phyloP scores from a whole-genome alignment of 495 filamentous ascomycete species.

The Cairneyella variabilis region DNA sequence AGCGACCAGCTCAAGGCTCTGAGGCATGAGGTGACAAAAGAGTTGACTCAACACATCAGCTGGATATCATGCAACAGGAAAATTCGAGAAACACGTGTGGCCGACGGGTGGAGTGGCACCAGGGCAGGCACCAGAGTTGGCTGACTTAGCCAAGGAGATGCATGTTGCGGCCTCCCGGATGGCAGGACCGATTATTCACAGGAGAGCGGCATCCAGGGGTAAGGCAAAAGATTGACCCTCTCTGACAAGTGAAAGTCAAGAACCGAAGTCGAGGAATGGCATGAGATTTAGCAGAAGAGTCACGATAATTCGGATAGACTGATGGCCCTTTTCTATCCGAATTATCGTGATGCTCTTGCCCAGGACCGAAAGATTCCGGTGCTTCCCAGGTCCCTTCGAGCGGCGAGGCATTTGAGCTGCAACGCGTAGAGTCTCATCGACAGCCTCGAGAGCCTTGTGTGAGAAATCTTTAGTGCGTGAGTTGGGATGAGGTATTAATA shows the following conservation, averaged over 20 bases:
- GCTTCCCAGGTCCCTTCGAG: not conserved
- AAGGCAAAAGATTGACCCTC: not conserved
- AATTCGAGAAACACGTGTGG: conserved; percentile 18
- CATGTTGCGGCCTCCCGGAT: no score
- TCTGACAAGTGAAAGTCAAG: no score
- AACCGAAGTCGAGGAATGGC: not conserved
- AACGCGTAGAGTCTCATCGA: no score
- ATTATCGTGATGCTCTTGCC: conserved; percentile 12
- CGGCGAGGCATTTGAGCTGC: not conserved
- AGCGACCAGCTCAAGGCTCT: not conserved
- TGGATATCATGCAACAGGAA: conserved; percentile 8
- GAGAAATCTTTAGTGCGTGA: no score
- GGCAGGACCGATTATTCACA: no score
- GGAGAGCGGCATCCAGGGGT: no score
- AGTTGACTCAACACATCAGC: conserved; percentile 2
- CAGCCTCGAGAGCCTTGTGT: conserved; percentile 12
- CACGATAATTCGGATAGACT: conserved; percentile 11
- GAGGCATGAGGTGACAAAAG: conserved; percentile 12
- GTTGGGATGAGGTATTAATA: conserved; percentile 10
- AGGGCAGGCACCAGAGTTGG: not conserved
- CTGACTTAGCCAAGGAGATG: conserved; percentile 3
- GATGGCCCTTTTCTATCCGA: conserved; percentile 8
- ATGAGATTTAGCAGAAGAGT: not conserved
- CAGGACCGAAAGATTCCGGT: conserved; percentile 17
- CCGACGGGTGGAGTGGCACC: conserved; percentile 2